Percentiles rank a stretch among this genome's conserved stretches.
Conservation (phyloP, 192 early-diverging fungal species). For the Martensiomyces pterosporus region DNA sequence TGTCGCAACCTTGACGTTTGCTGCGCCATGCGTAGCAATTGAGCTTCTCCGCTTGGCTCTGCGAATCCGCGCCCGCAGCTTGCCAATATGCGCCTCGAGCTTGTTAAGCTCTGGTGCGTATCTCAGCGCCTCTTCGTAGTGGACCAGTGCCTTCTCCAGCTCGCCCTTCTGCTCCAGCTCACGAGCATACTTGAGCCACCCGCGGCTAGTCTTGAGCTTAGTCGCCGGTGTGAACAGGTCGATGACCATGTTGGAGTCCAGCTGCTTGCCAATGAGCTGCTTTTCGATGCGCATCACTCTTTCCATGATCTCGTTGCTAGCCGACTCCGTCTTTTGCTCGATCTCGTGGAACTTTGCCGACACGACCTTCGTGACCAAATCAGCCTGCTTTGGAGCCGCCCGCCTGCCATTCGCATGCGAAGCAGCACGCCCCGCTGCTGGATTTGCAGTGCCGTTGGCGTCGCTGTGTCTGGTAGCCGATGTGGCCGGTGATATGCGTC, state of each 20-base stretch:
- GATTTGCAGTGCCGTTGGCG: too few species aligned
- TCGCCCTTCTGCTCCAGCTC: conserved; percentile 50
- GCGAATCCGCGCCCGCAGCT: conserved; percentile 27
- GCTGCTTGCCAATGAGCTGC: conserved; percentile 22
- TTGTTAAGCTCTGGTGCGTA: conserved; percentile 49
- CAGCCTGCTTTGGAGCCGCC: conserved; percentile 14
- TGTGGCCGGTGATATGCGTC: conserved; percentile 1
- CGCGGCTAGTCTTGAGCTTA: conserved; percentile 54
- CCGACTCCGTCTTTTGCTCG: conserved; percentile 16
- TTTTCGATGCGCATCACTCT: conserved; percentile 44
- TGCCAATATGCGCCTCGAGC: conserved; percentile 45
- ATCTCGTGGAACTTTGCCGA: conserved; percentile 13
- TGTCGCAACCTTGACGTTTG: conserved; percentile 12
- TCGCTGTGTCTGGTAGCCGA: background rate
- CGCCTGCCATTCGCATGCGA: background rate
- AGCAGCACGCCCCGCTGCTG: background rate
- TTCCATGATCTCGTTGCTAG: conserved; percentile 44
- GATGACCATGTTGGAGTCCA: conserved; percentile 35
- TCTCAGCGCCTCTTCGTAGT: conserved; percentile 47
- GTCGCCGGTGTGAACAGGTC: conserved; percentile 55
- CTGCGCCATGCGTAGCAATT: conserved; percentile 29
- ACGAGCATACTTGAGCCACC: conserved; percentile 50
- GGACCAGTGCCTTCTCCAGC: conserved; percentile 42
- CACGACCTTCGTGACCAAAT: conserved; percentile 21
- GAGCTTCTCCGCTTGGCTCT: conserved; percentile 34